Evolutionary conservation across 2,329 filamentous ascomycete species (phyloP), one percentile per base, ranked within the genome.

Genomic region (Pseudogymnoascus sp.): DNA sequence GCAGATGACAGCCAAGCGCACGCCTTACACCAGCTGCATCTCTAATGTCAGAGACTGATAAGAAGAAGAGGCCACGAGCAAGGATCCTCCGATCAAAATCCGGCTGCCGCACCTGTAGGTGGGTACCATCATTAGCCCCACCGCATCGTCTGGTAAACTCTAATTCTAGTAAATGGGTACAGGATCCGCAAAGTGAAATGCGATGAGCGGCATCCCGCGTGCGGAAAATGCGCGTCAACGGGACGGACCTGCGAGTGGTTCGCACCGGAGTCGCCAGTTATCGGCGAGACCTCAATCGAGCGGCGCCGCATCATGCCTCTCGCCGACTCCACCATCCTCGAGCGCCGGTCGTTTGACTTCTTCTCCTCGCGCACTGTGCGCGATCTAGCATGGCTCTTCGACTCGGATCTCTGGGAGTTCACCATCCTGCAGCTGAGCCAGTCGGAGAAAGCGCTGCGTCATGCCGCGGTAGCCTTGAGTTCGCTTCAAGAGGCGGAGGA

Each of bases 171-270:
- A 7, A 11, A 30, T 19, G 25, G 14, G 19, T 55, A 33, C 25
- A 55, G 45, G 45, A 33, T 55, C 45, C 45, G 45, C n/a, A 55
- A 55, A 30, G 49, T 66, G 22, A 65, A 62, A 49, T 66, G 65
- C 41, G 65, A 66, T 41, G 64, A 66, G 42, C 30, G 60, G 11
- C 62, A 60, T 9, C 65, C 65, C 7, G 11, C 19, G 2, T 66
- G 65, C 45, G 30, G 39, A 12, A 41, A 61, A 45, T 66, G 65
- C 35, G 62, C 63, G 25, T 55, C 45, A 1, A 55, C 45, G 5
- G 45, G 25, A 6, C 45, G 45, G 45, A 19, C n/a, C 14, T 55
- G 45, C n/a, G 25, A 55, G n/a, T 55, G 45, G 45, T 55, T 55
- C 25, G 8, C 45, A 7, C 25, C 25, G 3, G 45, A 55, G 8